Base-by-base conservation (phyloP, 2,329 filamentous ascomycete genomes). In the Colletotrichum orbiculare region DNA sequence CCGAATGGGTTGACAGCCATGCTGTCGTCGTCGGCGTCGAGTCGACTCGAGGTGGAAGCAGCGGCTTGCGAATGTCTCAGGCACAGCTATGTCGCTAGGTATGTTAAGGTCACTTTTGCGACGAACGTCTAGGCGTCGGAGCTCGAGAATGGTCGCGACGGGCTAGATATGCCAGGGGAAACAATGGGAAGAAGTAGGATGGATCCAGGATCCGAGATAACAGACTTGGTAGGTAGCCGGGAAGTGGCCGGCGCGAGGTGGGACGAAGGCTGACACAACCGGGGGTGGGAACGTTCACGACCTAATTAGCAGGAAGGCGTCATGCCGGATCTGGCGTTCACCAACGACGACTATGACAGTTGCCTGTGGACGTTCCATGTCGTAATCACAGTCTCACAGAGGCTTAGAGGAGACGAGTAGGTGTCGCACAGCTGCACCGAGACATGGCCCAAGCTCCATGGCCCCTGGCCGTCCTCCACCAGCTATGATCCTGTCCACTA, bases 1-100 rank as follows among this genome's bases (percentile, higher is more conserved):
- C 89, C 90, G 73, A 97, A 81, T 2, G 87, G 87, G 67, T 89
- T 59, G 52, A 47, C 63, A 65, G 62, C 65, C 69, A 71, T 71
- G 47, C 45, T 54, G 60, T 43, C 13, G 45, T 10, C 38, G 43
- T 33, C 12, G 43, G 17, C 33, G 13, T 49, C 8, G 54, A 34
- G 41, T 45, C 42, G 33, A 25, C 34, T 38, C n/a, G 53, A 46
- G 2, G 53, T 41, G 38, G 13, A 10, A 13, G 45, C 45, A 11
- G 10, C n/a, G 45, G 25, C 10, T 17, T 17, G 10, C 45, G 33
- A 43, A 13, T 43, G 25, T 25, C 25, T 25, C 25, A 25, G 25
- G 25, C 25, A 25, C 25, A 25, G 25, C 25, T 25, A 25, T 25
- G 25, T 25, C 25, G 25, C 25, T 25, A 25, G 25, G 25, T 25